These are phyloP conservation scores for Tetracladium setigerum DNA, from an alignment of 495 filamentous ascomycete genomes.

Conservation along the genomic window DNA sequence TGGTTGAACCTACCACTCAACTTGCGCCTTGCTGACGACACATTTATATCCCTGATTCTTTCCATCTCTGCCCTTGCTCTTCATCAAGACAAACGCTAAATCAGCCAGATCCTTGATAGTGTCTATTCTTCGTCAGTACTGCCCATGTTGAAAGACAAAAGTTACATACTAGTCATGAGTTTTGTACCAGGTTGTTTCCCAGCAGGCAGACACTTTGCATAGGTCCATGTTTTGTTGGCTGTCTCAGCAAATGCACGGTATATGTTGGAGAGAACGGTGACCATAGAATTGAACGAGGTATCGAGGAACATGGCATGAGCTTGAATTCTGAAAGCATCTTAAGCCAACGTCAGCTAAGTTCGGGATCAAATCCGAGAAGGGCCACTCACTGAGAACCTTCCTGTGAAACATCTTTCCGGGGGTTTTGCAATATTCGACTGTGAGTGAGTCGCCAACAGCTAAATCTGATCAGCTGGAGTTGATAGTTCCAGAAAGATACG, in stretches of 20 bases:
- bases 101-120: conserved; percentile 60
- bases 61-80: conserved; percentile 42
- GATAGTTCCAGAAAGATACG: background rate
- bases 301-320: conserved; percentile 87
- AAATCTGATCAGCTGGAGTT: background rate
- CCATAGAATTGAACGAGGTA: conserved; percentile 63
- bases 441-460: conserved; percentile 50
- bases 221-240: conserved; percentile 79
- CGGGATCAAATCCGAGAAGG: background rate
- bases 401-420: conserved; percentile 72
- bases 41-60: conserved; percentile 48
- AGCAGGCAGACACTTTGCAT: conserved; percentile 53
- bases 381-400: conserved; percentile 58
- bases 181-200: conserved; percentile 42
- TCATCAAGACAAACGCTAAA: conserved; percentile 57
- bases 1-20: conserved; percentile 51
- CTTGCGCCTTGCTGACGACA: conserved; percentile 51
- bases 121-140: conserved; percentile 27
- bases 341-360: background rate
- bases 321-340: conserved; percentile 73
- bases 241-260: conserved; percentile 66
- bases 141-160: background rate
- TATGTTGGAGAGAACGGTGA: conserved; percentile 63
- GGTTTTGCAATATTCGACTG: conserved; percentile 59
- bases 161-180: conserved; percentile 53